Conservation (phyloP, 306 rosid genomes). For the Dryas alaskensis region DNA sequence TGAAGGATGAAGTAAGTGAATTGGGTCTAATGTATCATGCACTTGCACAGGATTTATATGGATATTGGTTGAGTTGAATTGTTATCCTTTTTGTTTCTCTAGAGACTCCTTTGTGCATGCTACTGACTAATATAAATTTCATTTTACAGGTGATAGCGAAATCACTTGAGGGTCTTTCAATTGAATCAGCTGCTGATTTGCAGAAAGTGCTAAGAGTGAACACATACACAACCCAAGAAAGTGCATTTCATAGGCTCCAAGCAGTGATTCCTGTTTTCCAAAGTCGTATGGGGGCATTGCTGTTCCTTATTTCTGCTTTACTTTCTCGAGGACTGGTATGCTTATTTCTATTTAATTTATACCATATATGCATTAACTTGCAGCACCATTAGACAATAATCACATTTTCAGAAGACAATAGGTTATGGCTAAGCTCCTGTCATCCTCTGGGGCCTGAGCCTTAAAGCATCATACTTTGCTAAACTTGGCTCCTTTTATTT, state of each 20-base stretch:
- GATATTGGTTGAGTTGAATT: conserved; percentile 20
- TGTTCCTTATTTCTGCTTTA: conserved; percentile 87
- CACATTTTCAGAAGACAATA: neutral
- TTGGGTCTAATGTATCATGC: conserved; percentile 17
- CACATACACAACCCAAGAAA: conserved; percentile 53
- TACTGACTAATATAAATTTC: conserved; percentile 25
- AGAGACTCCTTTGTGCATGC: conserved; percentile 6
- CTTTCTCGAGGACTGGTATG: conserved; percentile 94
- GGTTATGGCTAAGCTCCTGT: neutral
- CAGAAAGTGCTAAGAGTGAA: conserved; percentile 72
- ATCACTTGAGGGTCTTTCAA: conserved; percentile 73
- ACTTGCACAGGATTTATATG: conserved; percentile 18
- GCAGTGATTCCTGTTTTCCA: conserved; percentile 67
- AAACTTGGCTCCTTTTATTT: too few relatives aligned
- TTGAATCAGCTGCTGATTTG: conserved; percentile 75
- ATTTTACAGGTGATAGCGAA: conserved; percentile 51
- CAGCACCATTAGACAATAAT: neutral
- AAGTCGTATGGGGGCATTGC: conserved; percentile 98
- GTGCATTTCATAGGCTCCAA: conserved; percentile 69
- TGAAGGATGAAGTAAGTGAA: conserved; percentile 59
- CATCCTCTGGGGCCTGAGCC: neutral
- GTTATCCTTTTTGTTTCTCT: conserved; percentile 14
- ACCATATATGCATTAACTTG: neutral
- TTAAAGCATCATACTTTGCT: too few relatives aligned
- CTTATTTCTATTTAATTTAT: neutral